A percentile compares a stretch with the other conserved stretches of the same genome.
Conservation (phyloP, 2,329 filamentous ascomycete species). For the Aspergillus melleus region DNA sequence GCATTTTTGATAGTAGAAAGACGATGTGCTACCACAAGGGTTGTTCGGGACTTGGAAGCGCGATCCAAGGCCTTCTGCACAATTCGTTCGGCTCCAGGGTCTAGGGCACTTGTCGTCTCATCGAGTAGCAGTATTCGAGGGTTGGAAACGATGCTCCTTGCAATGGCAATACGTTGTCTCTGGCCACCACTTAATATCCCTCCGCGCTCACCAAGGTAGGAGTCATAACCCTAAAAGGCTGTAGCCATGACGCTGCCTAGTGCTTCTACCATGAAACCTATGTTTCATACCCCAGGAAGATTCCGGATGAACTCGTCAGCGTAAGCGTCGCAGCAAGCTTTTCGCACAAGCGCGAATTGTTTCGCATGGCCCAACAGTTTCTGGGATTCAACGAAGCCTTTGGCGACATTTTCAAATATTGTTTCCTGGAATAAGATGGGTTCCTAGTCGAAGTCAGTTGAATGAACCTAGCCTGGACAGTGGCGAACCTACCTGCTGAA, state of each 20-base stretch:
- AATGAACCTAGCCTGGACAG: too few species aligned
- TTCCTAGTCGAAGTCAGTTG: not conserved
- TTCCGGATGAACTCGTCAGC: not conserved
- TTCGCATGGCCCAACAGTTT: not conserved
- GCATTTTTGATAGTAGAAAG: slow-evolving; percentile 45
- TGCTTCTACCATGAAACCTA: not conserved
- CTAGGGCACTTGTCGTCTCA: not conserved
- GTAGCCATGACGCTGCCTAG: too few species aligned
- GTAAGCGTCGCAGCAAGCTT: not conserved
- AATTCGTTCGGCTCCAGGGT: slow-evolving; percentile 76
- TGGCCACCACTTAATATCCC: not conserved
- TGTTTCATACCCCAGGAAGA: not conserved
- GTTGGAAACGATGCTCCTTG: not conserved
- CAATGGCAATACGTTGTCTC: not conserved
- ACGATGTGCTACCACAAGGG: slow-evolving; percentile 45
- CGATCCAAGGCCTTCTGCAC: slow-evolving; percentile 80
- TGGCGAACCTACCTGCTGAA: not conserved
- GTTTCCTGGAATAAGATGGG: not conserved
- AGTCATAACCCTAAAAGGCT: too few species aligned
- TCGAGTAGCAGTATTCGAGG: not conserved
- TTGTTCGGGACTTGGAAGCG: slow-evolving; percentile 58
- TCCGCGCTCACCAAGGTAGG: not conserved
- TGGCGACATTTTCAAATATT: not conserved
- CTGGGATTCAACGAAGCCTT: not conserved
- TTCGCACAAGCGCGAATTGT: not conserved